Evolutionary conservation across 176 grass and related monocot genomes (phyloP), one percentile per base, ranked within the genome.

Genomic region (Eremochloa ophiuroides): DNA sequence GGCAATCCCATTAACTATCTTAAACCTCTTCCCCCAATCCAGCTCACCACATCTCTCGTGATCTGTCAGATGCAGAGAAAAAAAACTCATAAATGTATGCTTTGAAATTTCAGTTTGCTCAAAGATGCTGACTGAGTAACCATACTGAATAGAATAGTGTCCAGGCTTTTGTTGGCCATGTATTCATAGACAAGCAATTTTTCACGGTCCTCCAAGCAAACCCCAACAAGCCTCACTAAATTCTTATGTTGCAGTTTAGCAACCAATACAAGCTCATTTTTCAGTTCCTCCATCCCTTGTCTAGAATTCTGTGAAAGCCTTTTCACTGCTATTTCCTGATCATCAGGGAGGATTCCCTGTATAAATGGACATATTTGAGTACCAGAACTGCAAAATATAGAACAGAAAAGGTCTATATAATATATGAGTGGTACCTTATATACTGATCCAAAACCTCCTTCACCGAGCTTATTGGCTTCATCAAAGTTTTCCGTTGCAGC

Each of bases 161-260:
- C 86, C 1, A 98, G 90, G 82, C 95, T 98, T 94, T 83, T 92
- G 51, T 98, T 98, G 23, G 88, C 84, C 75, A 94, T 77, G 71
- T 85, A 89, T 28, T 89, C 87, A 22, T 89, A 87, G 33, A 91
- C 84, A 75, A 97, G 88, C 65, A 97, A 35, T 71, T 70, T 97
- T 78, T 97, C 93, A 33, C 92, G 74, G 42, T 91, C 88, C 59
- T 91, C 86, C 84, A 97, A 84, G 81, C 88, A 97, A 75, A 93
- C 91, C 34, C 91, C 94, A 4, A 94, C 13, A 79, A 94, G 81
- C 47, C 84, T 93, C 26, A 97, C 89, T 63, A 97, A 83, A 94
- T 97, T 97, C 67, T 78, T 93, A 72, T 97, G 91, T 78, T 85
- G 87, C 80, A 94, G 89, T 46, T 93, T 97, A 39, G 94, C 91